Base-by-base conservation (phyloP, 495 filamentous ascomycete genomes). In the Aspergillus egyptiacus region DNA sequence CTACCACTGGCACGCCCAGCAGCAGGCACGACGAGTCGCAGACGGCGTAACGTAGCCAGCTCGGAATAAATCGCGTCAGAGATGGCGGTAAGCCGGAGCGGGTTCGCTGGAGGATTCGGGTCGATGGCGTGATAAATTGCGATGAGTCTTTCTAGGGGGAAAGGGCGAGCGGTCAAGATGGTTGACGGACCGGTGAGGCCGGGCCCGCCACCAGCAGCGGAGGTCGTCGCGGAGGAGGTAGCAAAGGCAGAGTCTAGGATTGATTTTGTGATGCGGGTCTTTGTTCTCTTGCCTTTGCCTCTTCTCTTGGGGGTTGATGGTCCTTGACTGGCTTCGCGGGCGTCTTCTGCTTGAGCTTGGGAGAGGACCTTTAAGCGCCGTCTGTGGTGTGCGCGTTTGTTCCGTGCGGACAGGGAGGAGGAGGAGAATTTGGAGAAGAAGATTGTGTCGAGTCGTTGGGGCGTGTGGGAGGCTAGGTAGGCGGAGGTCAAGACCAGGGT, bases 391-490 rank as follows among this genome's bases (percentile, higher is more conserved):
- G 75, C 65, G 24, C 67, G 76, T 53, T 72, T 77, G 37, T 78
- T 75, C 18, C 68, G 65, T 2, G 55, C 72, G 25, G 51, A 74
- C 52, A 66, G 64, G 23, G 60, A 68, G 0, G 72, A 79, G 4
- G 86, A 80, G 45, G 82, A 81, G 60, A 81, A 77, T 46, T 90
- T 94, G 46, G 84, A 91, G 73, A 98, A 97, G 59, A 91, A 83
- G 23, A 82, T 76, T 2, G 81, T 74, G 64, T 98, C 93, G 30
- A 85, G 77, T 33, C 81, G 71, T 14, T 89, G 75, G 0, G 87
- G 82, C 59, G 87, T 97, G 70, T 91, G 87, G 3, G 90, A 95
- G 50, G 91, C 88, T 4, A 98, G 80, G 67, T 96, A 98, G 17
- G 91, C 83, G 39, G 90, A 86, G 30, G 91, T 78, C 11, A 98